These are phyloP conservation scores for Kodamaea kaohsiungensis DNA, from an alignment of 805 yeast genomes.

Conservation along the genomic window DNA sequence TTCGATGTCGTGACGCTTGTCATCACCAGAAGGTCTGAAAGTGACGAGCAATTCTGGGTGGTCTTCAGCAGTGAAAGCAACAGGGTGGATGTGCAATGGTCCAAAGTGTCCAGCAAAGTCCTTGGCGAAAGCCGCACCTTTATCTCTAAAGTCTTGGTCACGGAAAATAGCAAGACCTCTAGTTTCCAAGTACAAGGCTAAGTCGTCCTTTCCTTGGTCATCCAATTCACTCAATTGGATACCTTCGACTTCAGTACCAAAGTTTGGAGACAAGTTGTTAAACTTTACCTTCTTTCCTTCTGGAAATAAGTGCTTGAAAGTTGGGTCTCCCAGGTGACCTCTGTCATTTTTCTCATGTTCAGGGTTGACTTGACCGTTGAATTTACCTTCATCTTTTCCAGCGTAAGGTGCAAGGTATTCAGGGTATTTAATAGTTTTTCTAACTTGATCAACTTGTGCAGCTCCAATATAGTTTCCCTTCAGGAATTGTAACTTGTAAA, in stretches of 20 bases:
- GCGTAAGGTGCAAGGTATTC: slow-evolving; percentile 20
- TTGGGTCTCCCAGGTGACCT: slow-evolving; percentile 27
- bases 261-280: slow-evolving; percentile 25
- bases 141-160: slow-evolving; percentile 27
- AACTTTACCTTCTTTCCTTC: slow-evolving; percentile 14
- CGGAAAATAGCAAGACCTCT: slow-evolving; percentile 29
- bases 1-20: slow-evolving; percentile 15
- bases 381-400: slow-evolving; percentile 20
- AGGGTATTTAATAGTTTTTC: slow-evolving; percentile 21
- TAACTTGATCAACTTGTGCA: slow-evolving; percentile 14
- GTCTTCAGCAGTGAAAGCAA: slow-evolving; percentile 19
- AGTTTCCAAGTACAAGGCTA: slow-evolving; percentile 25
- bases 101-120: slow-evolving; percentile 32
- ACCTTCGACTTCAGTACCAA: slow-evolving; percentile 29
- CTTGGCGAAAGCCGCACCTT: slow-evolving; percentile 22
- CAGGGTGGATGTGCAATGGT: slow-evolving; percentile 30
- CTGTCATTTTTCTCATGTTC: slow-evolving; percentile 25
- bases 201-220: slow-evolving; percentile 27
- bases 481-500: slow-evolving; percentile 2
- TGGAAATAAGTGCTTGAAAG: slow-evolving; percentile 21
- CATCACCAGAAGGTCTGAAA: slow-evolving; percentile 23
- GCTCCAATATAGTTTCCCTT: slow-evolving; percentile 4
- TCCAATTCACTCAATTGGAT: slow-evolving; percentile 26
- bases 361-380: slow-evolving; percentile 19
- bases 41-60: slow-evolving; percentile 26